Evolutionary conservation across 192 early-diverging fungal species (phyloP), one percentile per base, ranked within the genome.

Genomic region (Podila epicladia): DNA sequence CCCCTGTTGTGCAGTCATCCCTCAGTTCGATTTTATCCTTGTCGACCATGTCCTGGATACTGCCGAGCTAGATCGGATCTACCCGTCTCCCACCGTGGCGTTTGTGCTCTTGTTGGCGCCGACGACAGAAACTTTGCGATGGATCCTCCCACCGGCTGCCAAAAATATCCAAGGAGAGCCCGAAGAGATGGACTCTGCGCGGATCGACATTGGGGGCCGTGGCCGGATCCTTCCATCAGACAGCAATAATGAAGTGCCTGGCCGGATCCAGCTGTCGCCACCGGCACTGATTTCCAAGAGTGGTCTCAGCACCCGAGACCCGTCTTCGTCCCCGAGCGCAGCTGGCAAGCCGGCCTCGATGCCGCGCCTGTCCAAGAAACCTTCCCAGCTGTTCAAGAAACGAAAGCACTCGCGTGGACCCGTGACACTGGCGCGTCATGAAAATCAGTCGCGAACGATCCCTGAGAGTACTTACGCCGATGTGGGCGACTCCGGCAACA

Each of bases 321-420:
- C 59, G 7, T 31, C 59, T 13, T 4, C 15, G 9, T 15, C 9
- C 5, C 28, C 59, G 11, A 31, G 15, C 28, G 9, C 1, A 1
- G 4, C 28, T 19, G 31, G 28, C 31, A 17, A 60, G 31, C 22
- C 12, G 29, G 7, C 12, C 12, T 5, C 31, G 9, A 38, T 29
- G 33, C 62, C 62, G 13, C 62, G 31, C 3, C 8, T 63, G 20
- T 35, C 31, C 33, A 29, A 35, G n/a, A 35, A 35, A 4, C 37
- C 70, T 1, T 80, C 77, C 1, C 55, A 80, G 57, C 58, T 80
- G 19, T 80, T 80, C 67, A 80, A 69, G 45, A 80, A 80, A 38
- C 71, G 71, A 17, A 80, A 69, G n/a, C 53, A 55, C n/a, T 69
- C 65, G 3, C 65, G 77, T 4, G 66, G 77, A 2, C 62, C 35